A percentile compares a stretch with the other conserved stretches of the same genome.
Evolutionary conservation across 192 early-diverging fungal species (phyloP).

Genomic region (Podila epigama): DNA sequence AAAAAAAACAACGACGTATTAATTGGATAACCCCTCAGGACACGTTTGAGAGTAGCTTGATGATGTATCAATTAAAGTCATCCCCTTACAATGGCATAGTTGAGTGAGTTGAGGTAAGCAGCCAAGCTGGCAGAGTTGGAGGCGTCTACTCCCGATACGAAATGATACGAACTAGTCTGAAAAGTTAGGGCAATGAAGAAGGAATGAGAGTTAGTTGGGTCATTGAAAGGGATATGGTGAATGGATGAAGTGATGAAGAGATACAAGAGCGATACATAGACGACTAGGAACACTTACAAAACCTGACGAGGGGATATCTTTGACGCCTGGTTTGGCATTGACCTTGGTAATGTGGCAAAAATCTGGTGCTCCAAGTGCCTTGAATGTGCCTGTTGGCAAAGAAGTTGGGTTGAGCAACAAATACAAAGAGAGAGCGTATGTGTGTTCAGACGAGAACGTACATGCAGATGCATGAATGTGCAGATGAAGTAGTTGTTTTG

Average conservation of each 20-base stretch:
- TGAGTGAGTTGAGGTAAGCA: constrained; percentile 96
- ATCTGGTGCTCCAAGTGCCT: constrained; percentile 97
- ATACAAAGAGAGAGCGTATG: neutral
- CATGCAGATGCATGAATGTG: neutral
- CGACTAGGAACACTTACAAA: neutral
- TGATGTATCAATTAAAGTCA: neutral
- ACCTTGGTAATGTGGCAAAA: constrained; percentile 95
- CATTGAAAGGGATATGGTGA: neutral
- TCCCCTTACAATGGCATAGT: constrained; percentile 78
- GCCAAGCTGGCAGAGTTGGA: constrained; percentile 97
- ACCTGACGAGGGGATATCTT: constrained; percentile 13
- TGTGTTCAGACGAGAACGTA: neutral
- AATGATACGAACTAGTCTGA: constrained; percentile 88
- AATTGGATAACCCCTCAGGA: too few relatives aligned
- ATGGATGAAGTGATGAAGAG: neutral
- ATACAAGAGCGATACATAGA: neutral
- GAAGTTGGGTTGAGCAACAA: neutral
- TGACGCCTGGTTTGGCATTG: constrained; percentile 82
- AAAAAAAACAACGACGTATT: too few relatives aligned
- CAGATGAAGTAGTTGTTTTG: neutral
- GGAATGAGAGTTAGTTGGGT: neutral
- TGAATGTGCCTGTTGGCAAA: constrained; percentile 70
- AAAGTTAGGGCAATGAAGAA: neutral
- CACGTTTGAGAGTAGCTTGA: too few relatives aligned
- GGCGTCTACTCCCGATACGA: constrained; percentile 80